Conservation (phyloP, 2,329 filamentous ascomycete species). For the Leptosphaerulina australis region DNA sequence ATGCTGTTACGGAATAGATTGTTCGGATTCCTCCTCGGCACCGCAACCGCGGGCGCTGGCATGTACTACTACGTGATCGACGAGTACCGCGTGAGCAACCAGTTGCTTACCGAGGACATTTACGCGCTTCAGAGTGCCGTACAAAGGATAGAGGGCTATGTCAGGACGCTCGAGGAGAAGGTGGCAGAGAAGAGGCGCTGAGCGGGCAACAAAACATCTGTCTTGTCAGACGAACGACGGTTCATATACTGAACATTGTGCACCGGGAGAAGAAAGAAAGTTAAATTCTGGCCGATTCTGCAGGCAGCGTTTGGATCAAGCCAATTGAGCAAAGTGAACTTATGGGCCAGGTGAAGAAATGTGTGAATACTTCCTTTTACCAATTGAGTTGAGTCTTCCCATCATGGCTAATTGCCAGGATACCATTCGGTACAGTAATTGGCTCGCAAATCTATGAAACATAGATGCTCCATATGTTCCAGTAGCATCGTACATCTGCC, state of each 20-base stretch:
- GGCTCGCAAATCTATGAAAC: no score
- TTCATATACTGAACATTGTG: not conserved
- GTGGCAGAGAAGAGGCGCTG: conserved; percentile 58
- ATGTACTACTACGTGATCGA: conserved; percentile 93
- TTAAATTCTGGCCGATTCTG: not conserved
- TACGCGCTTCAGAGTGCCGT: conserved; percentile 90
- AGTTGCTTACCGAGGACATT: conserved; percentile 92
- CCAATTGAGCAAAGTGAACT: no score
- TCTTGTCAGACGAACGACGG: not conserved
- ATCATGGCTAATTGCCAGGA: no score
- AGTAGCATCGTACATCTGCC: no score
- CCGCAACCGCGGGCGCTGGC: conserved; percentile 75
- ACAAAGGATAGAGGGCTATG: conserved; percentile 82
- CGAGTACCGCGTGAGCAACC: conserved; percentile 92
- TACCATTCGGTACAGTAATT: no score
- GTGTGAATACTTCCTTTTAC: no score
- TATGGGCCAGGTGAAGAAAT: no score
- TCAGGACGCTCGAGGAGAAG: conserved; percentile 81
- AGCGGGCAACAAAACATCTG: not conserved
- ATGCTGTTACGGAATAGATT: conserved; percentile 60
- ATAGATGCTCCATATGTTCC: no score
- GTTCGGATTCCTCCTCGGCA: conserved; percentile 89
- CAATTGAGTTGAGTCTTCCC: no score
- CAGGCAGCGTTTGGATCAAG: no score
- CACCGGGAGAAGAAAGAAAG: not conserved